A percentile compares a stretch with the other conserved stretches of the same genome.
Conservation (phyloP, 148 eudicot species). For the Suaeda aralocaspica region DNA sequence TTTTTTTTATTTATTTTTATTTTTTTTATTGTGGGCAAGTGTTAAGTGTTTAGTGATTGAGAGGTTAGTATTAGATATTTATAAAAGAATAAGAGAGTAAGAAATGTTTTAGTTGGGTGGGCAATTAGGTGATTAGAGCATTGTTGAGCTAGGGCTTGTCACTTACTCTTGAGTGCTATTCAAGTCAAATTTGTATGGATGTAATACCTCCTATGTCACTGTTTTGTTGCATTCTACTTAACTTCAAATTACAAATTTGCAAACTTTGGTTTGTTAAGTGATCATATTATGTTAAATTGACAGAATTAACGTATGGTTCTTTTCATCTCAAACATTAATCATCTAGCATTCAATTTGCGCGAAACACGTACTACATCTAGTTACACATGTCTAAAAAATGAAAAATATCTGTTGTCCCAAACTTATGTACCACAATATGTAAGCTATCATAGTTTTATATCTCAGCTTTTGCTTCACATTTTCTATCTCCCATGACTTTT, state of each 20-base stretch:
- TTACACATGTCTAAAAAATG: no score
- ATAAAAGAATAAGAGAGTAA: conserved; percentile 9
- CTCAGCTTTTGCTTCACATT: no score
- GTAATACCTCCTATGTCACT: background rate
- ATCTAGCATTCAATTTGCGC: no score
- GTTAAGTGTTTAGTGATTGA: conserved; percentile 3
- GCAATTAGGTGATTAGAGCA: conserved; percentile 28
- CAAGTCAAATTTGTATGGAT: conserved; percentile 21
- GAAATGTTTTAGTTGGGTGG: conserved; percentile 5
- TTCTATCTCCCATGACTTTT: no score
- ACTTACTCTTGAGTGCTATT: conserved; percentile 26
- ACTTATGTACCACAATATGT: no score
- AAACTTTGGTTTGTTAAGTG: background rate
- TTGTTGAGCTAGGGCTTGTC: conserved; percentile 10
- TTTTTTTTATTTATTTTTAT: background rate
- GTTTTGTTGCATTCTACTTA: background rate
- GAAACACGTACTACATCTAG: no score
- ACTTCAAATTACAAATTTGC: background rate
- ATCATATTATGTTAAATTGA: no score
- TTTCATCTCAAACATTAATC: no score
- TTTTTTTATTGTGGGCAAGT: background rate
- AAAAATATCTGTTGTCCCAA: no score
- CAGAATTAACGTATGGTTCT: no score
- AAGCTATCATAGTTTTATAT: no score
- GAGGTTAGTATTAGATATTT: conserved; percentile 8